phyloP scores from a whole-genome alignment of 163 green algal species.

The Chloroidium sp. region DNA sequence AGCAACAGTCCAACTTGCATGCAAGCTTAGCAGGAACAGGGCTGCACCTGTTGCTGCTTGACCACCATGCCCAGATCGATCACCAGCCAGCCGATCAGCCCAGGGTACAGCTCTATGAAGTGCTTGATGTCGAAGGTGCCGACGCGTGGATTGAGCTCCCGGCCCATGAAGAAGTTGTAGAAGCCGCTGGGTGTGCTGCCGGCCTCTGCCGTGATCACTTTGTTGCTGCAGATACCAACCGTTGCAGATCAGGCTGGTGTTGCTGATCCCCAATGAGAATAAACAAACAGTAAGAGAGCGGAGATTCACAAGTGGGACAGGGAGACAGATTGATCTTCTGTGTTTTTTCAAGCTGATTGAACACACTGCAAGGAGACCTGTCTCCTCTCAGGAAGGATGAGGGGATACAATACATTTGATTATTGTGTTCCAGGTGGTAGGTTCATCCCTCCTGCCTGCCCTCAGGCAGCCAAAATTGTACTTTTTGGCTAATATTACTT shows the following conservation, averaged over 20 bases:
- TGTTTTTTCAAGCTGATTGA: too few relatives aligned
- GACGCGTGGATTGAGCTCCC: constrained; percentile 83
- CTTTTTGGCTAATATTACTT: too few relatives aligned
- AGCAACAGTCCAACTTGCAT: too few relatives aligned
- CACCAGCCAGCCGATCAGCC: constrained; percentile 77
- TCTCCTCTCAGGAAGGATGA: too few relatives aligned
- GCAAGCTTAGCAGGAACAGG: too few relatives aligned
- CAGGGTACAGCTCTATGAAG: constrained; percentile 92
- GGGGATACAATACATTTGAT: too few relatives aligned
- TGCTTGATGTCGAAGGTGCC: constrained; percentile 72
- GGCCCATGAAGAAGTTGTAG: constrained; percentile 95
- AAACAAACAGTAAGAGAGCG: constrained; percentile 15
- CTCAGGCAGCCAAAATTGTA: too few relatives aligned
- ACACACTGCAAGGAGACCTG: too few relatives aligned
- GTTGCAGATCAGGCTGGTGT: too few relatives aligned
- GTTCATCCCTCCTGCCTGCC: too few relatives aligned
- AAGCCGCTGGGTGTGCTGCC: constrained; percentile 49
- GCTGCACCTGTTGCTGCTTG: constrained; percentile 39
- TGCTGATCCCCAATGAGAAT: background rate
- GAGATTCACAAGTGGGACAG: constrained; percentile 24
- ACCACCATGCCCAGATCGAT: constrained; percentile 67
- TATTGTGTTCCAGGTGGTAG: too few relatives aligned
- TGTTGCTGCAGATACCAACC: constrained; percentile 1
- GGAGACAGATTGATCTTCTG: background rate
- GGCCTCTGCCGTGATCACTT: constrained; percentile 38